Conservation (phyloP, 1,284 basidiomycete genomes). For the Cryptococcus sp. region DNA sequence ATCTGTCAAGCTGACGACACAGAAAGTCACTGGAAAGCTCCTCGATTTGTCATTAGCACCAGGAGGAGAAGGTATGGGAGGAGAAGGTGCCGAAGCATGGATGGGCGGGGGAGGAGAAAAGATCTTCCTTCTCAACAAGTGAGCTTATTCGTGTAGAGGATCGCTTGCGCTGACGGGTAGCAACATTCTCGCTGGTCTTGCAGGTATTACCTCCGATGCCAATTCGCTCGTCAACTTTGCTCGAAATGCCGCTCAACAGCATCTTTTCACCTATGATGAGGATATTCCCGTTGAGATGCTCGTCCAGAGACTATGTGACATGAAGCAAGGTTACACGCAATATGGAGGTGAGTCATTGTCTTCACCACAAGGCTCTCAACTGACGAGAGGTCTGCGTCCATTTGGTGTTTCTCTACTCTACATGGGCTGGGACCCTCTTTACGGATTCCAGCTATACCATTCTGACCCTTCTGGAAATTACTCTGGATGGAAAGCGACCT, state of each 20-base stretch:
- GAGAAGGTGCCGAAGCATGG: slow-evolving; percentile 57
- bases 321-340: slow-evolving; percentile 99
- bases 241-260: slow-evolving; percentile 81
- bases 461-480: slow-evolving; percentile 99
- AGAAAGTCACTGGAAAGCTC: slow-evolving; percentile 95
- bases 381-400: slow-evolving; percentile 73
- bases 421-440: slow-evolving; percentile 93
- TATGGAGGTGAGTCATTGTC: slow-evolving; percentile 67
- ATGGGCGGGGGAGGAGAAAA: slow-evolving; percentile 90
- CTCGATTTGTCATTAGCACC: slow-evolving; percentile 81
- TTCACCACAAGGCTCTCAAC: background rate
- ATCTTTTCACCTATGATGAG: slow-evolving; percentile 88
- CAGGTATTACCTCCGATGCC: slow-evolving; percentile 93
- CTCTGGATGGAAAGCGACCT: slow-evolving; percentile 98
- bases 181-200: slow-evolving; percentile 92
- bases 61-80: slow-evolving; percentile 58
- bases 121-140: slow-evolving; percentile 85
- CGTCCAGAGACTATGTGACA: slow-evolving; percentile 87
- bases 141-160: slow-evolving; percentile 16
- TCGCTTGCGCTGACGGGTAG: slow-evolving; percentile 50
- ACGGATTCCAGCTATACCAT: slow-evolving; percentile 96
- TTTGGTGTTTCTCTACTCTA: slow-evolving; percentile 97
- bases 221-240: slow-evolving; percentile 97
- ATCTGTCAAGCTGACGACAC: slow-evolving; percentile 1
- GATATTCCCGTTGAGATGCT: slow-evolving; percentile 97